Evolutionary conservation across 768 basidiomycete species (phyloP), one percentile per base, ranked within the genome.

Genomic region (Pisolithus sp.): DNA sequence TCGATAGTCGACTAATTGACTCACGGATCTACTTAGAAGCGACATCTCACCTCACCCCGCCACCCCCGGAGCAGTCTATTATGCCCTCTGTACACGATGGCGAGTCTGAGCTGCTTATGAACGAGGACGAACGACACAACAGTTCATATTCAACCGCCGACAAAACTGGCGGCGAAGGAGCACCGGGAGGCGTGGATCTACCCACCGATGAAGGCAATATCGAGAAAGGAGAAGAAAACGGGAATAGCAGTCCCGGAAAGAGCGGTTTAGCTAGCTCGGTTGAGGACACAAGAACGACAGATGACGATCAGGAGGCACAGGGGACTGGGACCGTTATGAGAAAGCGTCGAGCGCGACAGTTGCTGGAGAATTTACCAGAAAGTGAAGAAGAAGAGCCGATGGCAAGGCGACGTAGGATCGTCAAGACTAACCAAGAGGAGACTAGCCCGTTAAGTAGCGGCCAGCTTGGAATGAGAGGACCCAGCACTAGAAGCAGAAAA

Each of bases 81-180:
- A 38, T 1, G 1, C 36, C 34, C 0, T 48, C 28, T 5, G 43
- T 0, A 3, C 26, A 40, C 24, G 13, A 39, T 4, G 38, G 12
- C 7, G 47, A 52, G 24, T 12, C 23, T 39, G 41, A 42, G 8
- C 15, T 39, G 5, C 20, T 42, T 4, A 7, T 23, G 36, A 20
- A 50, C 12, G 26, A 5, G 7, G 50, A 50, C n/a, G 28, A 50
- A 2, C 46, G n/a, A 20, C 28, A 51, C 12, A 41, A 38, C 36
- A 13, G 12, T 8, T 9, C 24, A 37, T 21, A 48, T 15, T 10
- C 23, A 23, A 39, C 36, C 13, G n/a, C 38, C 21, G 39, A 49
- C n/a, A 60, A 60, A 7, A 46, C 45, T 10, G 50, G 48, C 13
- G 46, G 31, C 2, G 36, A 51, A 28, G 46, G 43, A 21, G 52